These are phyloP conservation scores for Fereydounia khargensis DNA, from an alignment of 1,284 basidiomycete species.

Conservation along the genomic window DNA sequence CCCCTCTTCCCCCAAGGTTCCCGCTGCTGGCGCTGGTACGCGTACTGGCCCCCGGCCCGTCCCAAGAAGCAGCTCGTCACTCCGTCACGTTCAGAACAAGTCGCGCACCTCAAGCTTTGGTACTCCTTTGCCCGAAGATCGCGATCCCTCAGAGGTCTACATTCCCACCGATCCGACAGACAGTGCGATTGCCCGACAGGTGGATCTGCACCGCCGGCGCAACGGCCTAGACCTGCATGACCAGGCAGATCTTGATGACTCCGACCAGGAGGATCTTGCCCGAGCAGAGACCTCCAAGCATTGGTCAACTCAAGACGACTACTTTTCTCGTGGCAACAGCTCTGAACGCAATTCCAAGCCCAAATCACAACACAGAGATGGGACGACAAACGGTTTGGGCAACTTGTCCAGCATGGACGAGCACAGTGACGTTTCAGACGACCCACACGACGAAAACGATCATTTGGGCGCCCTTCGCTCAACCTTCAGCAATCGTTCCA, in stretches of 20 bases:
- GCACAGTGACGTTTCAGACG: background rate
- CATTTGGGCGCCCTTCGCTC: background rate
- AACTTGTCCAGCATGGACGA: background rate
- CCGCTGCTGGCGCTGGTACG: slow-evolving; percentile 40
- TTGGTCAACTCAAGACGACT: slow-evolving; percentile 24
- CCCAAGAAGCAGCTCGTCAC: slow-evolving; percentile 36
- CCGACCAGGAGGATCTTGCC: slow-evolving; percentile 8
- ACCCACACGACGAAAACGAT: background rate
- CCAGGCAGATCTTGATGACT: slow-evolving; percentile 19
- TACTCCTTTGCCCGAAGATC: slow-evolving; percentile 33
- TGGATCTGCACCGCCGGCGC: slow-evolving; percentile 25
- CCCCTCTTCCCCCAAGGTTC: slow-evolving; percentile 4
- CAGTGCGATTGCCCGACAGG: slow-evolving; percentile 28
- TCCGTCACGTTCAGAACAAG: slow-evolving; percentile 35
- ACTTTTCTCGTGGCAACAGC: slow-evolving; percentile 24
- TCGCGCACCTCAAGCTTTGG: slow-evolving; percentile 26
- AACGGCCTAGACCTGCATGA: slow-evolving; percentile 15
- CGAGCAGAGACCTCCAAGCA: no score
- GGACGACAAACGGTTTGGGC: background rate
- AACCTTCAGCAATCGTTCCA: no score
- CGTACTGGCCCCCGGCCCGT: slow-evolving; percentile 40
- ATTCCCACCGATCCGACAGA: slow-evolving; percentile 10
- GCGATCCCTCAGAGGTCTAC: slow-evolving; percentile 8
- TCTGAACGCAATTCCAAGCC: no score
- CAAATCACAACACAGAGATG: no score